Base-by-base conservation (phyloP, 1,284 basidiomycete genomes). In the Inonotus obliquus region DNA sequence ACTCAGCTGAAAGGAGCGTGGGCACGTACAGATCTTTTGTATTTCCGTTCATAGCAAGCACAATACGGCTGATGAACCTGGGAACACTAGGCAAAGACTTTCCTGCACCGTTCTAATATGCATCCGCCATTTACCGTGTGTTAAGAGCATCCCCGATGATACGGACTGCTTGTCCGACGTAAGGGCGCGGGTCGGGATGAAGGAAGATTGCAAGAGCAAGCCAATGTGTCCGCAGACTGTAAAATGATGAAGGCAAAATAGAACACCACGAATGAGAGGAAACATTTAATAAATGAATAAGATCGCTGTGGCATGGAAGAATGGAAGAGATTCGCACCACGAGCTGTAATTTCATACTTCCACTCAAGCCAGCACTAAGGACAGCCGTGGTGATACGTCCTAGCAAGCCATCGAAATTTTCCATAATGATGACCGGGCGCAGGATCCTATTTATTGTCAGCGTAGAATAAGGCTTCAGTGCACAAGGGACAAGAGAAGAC, bases 401-500 rank as follows among this genome's bases (percentile, higher is more conserved):
- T 32, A 77, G 71, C 1, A 68, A 65, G 0, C 75, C 73, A 17
- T 76, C 72, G 51, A 75, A 77, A 59, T 78, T 77, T 59, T 79
- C 78, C 76, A 79, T 77, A 67, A 75, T 72, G 57, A 69, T 71
- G 35, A 60, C 70, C 29, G 70, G 76, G 6, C 75, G 71, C 7
- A 77, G 64, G 47, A 78, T 74, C 5, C 72, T 74, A 54, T 53
- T 54, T 11, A 39, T n/a, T n/a, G n/a, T n/a, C n/a, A n/a, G n/a
- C n/a, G n/a, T n/a, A n/a, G n/a, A n/a, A n/a, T n/a, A n/a, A n/a
- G n/a, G n/a, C n/a, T n/a, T n/a, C n/a, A n/a, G n/a, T n/a, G n/a
- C n/a, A n/a, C n/a, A n/a, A n/a, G n/a, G n/a, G 35, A 56, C 2
- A 47, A 23, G 10, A 35, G 35, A 54, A 4, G 10, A 72, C 76